Percentiles rank a stretch among this genome's conserved stretches.
These are phyloP conservation scores for Sphaerulina musiva DNA, from an alignment of 2,329 filamentous ascomycete genomes.

Conservation along the genomic window DNA sequence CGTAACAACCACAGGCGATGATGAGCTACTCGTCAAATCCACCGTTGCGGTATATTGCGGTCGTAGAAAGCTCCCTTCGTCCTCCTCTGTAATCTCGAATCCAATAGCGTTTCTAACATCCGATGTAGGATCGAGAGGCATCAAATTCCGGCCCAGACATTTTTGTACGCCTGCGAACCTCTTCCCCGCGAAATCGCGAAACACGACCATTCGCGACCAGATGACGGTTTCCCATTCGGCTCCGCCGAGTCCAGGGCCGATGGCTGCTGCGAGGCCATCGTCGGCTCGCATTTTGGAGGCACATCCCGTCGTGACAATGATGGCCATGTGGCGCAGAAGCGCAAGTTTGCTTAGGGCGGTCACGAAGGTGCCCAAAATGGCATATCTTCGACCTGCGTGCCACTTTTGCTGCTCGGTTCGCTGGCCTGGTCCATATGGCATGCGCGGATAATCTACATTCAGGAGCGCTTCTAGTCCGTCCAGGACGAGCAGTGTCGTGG, in stretches of 20 bases:
- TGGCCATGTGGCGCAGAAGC: constrained; percentile 62
- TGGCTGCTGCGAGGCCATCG: constrained; percentile 50
- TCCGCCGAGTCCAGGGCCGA: constrained; percentile 69
- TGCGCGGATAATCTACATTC: constrained; percentile 66
- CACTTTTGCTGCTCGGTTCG: constrained; percentile 43
- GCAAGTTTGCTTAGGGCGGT: constrained; percentile 62
- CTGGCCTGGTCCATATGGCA: constrained; percentile 32
- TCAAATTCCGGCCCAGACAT: constrained; percentile 35
- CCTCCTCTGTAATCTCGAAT: constrained; percentile 40
- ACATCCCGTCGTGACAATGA: constrained; percentile 72
- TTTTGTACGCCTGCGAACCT: constrained; percentile 43
- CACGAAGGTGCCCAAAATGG: constrained; percentile 61
- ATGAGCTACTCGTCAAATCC: constrained; percentile 16
- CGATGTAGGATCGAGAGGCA: constrained; percentile 33
- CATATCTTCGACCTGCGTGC: constrained; percentile 47
- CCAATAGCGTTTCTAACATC: constrained; percentile 47
- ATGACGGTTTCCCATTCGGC: constrained; percentile 74
- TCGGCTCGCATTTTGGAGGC: constrained; percentile 67
- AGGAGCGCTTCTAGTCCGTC: constrained; percentile 73
- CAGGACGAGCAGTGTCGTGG: constrained; percentile 64
- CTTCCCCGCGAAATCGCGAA: constrained; percentile 58
- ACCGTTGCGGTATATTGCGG: constrained; percentile 21
- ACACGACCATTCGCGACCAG: constrained; percentile 66
- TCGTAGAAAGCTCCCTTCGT: constrained; percentile 34
- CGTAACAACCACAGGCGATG: neutral